These are phyloP conservation scores for Coelastrella sp. DNA, from an alignment of 139 green algal species.

Conservation along the genomic window DNA sequence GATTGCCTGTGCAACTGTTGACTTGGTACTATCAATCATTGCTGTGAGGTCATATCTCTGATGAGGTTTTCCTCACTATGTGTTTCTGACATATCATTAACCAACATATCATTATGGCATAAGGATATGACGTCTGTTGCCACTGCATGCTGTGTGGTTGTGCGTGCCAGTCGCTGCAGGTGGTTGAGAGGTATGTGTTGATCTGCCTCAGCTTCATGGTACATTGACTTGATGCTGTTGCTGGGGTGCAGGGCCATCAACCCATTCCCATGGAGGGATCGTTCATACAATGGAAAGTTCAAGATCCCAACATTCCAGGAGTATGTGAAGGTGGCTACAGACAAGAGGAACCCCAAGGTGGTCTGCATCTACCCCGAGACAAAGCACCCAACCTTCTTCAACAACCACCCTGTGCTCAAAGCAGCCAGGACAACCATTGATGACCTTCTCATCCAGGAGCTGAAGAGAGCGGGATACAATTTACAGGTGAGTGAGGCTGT, in stretches of 20 bases:
- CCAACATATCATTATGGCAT: too few relatives aligned
- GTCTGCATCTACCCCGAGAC: slow-evolving; percentile 46
- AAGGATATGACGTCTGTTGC: too few relatives aligned
- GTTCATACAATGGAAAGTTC: slow-evolving; percentile 44
- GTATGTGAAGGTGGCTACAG: slow-evolving; percentile 27
- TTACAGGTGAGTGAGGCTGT: neutral
- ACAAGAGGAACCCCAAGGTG: neutral
- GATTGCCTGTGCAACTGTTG: too few relatives aligned
- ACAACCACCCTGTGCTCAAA: slow-evolving; percentile 36
- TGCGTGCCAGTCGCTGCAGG: too few relatives aligned
- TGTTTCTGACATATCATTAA: too few relatives aligned
- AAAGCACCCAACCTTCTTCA: slow-evolving; percentile 64
- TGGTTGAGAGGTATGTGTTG: too few relatives aligned
- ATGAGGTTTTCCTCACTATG: too few relatives aligned
- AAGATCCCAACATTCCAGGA: slow-evolving; percentile 52
- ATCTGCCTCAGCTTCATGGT: too few relatives aligned
- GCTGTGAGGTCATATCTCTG: too few relatives aligned
- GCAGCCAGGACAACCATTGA: slow-evolving; percentile 43
- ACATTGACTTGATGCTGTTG: too few relatives aligned
- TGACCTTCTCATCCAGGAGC: neutral
- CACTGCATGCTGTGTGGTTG: too few relatives aligned
- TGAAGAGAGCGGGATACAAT: neutral
- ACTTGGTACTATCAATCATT: too few relatives aligned
- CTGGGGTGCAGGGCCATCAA: slow-evolving; percentile 24
- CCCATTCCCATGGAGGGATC: slow-evolving; percentile 54